A percentile compares a stretch with the other conserved stretches of the same genome.
Conservation (phyloP, 768 basidiomycete species). For the Podaxis sp. region DNA sequence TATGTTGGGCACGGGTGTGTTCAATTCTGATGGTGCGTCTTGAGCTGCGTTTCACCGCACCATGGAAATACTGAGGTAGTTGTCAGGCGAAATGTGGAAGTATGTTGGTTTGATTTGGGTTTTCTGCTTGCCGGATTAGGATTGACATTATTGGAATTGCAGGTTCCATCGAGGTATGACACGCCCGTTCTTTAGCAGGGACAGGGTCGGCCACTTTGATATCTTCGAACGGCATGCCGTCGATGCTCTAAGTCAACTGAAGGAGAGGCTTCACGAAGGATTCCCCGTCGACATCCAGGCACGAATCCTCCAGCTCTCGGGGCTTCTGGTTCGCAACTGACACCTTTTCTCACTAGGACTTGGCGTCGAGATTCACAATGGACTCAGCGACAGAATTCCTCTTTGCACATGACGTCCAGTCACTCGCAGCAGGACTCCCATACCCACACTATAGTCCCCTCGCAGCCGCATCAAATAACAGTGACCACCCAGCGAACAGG, state of each 20-base stretch:
- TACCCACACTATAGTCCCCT: constrained; percentile 38
- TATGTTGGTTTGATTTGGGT: constrained; percentile 15
- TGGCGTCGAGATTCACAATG: constrained; percentile 54
- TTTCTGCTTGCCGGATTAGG: not conserved
- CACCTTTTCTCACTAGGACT: constrained; percentile 34
- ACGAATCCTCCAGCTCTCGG: not conserved
- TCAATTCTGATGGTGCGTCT: constrained; percentile 22
- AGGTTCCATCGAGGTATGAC: constrained; percentile 65
- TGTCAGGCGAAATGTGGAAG: constrained; percentile 31
- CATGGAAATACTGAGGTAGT: not conserved
- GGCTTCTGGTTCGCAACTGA: not conserved
- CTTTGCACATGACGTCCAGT: constrained; percentile 46
- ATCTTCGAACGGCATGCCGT: constrained; percentile 56
- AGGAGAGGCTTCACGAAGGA: constrained; percentile 45
- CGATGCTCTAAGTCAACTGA: constrained; percentile 38
- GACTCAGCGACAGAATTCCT: constrained; percentile 61
- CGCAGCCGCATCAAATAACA: constrained; percentile 16
- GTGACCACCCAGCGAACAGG: constrained; percentile 31
- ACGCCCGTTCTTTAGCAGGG: constrained; percentile 59
- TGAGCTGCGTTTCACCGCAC: not conserved
- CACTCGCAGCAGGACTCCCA: constrained; percentile 45
- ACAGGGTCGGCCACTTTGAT: constrained; percentile 58
- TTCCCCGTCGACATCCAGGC: constrained; percentile 61
- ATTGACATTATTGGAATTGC: not conserved
- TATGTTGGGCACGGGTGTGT: constrained; percentile 62